phyloP scores from a whole-genome alignment of 441 rosid genomes.

The Corymbia citriodora region DNA sequence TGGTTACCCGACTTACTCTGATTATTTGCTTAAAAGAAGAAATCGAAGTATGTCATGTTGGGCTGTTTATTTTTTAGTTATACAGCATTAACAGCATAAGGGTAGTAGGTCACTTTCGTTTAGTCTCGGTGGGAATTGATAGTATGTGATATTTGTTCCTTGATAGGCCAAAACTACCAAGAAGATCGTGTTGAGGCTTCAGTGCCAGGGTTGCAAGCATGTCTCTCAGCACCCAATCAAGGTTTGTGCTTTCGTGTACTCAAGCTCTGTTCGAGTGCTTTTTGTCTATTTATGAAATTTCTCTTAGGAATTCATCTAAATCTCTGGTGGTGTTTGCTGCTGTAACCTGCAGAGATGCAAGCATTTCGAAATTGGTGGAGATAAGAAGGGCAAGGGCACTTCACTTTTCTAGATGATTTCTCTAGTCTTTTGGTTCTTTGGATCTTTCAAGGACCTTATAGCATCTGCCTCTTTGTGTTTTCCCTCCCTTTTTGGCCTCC shows the following conservation, averaged over 20 bases:
- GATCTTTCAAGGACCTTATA: not conserved
- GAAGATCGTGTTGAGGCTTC: slow-evolving; percentile 61
- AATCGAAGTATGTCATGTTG: not conserved
- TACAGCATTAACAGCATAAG: not conserved
- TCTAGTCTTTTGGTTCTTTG: not conserved
- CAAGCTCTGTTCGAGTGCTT: not conserved
- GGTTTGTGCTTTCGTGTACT: slow-evolving; percentile 6
- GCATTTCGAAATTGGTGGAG: slow-evolving; percentile 60
- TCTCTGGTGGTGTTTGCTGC: not conserved
- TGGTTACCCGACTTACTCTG: not conserved
- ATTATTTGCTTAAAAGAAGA: not conserved
- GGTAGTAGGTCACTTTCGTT: no score
- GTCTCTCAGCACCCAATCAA: slow-evolving; percentile 56
- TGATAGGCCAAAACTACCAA: slow-evolving; percentile 55
- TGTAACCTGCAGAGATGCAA: slow-evolving; percentile 40
- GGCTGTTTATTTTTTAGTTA: not conserved
- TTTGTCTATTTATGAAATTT: not conserved
- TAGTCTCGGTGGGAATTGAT: not conserved
- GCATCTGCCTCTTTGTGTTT: not conserved
- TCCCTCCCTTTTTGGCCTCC: not conserved
- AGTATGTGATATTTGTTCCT: not conserved
- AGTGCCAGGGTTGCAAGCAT: slow-evolving; percentile 59
- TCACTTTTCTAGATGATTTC: slow-evolving; percentile 36
- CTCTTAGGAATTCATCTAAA: not conserved
- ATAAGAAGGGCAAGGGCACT: slow-evolving; percentile 60